Base-by-base conservation (phyloP, 2,329 filamentous ascomycete species). In the Fusarium keratoplasticum region DNA sequence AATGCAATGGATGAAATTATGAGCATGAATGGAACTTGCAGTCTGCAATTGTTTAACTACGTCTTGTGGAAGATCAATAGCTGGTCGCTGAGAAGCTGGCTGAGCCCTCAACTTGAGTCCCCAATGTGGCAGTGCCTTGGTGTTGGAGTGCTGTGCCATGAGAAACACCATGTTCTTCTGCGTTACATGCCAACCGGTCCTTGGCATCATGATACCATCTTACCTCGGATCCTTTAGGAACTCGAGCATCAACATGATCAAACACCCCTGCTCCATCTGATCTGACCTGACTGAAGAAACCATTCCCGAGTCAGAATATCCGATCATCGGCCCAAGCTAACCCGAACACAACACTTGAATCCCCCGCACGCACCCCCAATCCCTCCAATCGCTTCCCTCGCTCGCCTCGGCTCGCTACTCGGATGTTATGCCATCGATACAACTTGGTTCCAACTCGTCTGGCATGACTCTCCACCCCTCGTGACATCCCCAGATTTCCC, bases 331-430 rank as follows among this genome's bases (percentile, higher is more conserved):
- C 29, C 42, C 47, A 59, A 33, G 11, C 59, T 67, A 47, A 25
- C 70, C 47, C 67, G 42, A 71, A 40, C 38, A 22, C 58, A 66
- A 14, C 25, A 36, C 14, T 20, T 7, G 7, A 7, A 47, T 47
- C 22, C 22, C 42, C 64, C 64, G 52, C 68, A 66, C 66, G 18
- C 20, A 16, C 20, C 1, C 1, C 29, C 27, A 36, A 29, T 52
- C 29, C n/a, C 31, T 68, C 76, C 76, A 78, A 77, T 78, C 76
- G 76, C 76, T 44, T 63, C 3, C 2, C 33, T 47, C 59, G 36
- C 38, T 78, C 73, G 74, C 74, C 65, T 80, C 78, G 78, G 78
- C 72, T 80, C 78, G 78, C 76, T 33, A 72, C 63, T 79, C 77
- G 77, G 78, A 38, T 79, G 27, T 35, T 52, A 61, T 55, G 54